phyloP scores from a whole-genome alignment of 768 basidiomycete species.

The Coprinopsis marcescibilis region DNA sequence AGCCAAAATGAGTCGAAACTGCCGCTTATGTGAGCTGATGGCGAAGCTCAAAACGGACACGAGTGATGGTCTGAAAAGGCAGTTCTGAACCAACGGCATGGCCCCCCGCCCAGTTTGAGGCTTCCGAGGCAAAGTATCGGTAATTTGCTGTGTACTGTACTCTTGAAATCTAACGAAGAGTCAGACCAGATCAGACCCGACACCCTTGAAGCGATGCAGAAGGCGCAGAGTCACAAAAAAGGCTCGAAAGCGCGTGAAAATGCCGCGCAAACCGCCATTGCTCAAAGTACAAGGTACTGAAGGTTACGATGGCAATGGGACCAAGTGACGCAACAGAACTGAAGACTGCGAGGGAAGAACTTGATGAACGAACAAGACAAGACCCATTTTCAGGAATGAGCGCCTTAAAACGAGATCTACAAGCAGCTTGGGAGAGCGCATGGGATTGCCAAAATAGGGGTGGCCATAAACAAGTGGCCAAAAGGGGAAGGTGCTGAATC shows the following conservation, averaged over 20 bases:
- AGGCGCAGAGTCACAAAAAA: background rate
- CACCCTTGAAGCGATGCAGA: background rate
- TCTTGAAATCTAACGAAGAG: too few species aligned
- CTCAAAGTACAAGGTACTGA: constrained; percentile 23
- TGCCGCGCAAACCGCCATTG: too few species aligned
- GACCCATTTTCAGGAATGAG: constrained; percentile 19
- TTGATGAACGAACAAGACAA: constrained; percentile 22
- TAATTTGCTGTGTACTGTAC: too few species aligned
- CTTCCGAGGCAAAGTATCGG: constrained; percentile 3
- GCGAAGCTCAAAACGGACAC: constrained; percentile 7
- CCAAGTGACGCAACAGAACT: background rate
- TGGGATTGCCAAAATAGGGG: constrained; percentile 21
- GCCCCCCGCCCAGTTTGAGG: constrained; percentile 7
- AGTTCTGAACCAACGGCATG: constrained; percentile 6
- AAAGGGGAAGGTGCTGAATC: constrained; percentile 27
- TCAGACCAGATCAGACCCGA: background rate
- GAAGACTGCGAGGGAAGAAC: background rate
- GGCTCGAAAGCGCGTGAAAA: too few species aligned
- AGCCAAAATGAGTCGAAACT: background rate
- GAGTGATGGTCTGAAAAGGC: constrained; percentile 5
- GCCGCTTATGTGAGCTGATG: constrained; percentile 5
- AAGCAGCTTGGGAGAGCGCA: constrained; percentile 11
- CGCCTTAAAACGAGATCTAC: constrained; percentile 13
- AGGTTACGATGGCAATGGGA: constrained; percentile 21
- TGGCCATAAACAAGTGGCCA: constrained; percentile 34